Conservation (phyloP, 2,329 filamentous ascomycete species). For the Pyrenophora teres region DNA sequence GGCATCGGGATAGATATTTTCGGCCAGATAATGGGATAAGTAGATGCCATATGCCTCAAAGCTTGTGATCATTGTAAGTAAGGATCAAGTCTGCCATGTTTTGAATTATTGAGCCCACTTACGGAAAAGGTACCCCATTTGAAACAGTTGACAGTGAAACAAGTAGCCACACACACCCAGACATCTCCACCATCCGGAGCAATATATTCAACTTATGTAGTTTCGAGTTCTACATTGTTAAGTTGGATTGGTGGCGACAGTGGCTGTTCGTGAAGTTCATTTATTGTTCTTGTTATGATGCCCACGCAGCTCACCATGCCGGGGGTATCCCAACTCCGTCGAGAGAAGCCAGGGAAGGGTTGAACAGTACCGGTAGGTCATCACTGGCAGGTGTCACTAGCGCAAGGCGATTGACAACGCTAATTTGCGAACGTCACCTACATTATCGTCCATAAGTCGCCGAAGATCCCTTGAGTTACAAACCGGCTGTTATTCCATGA, state of each 20-base stretch:
- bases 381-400: neutral
- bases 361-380: neutral
- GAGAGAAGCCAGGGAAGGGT: too few species aligned
- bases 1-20: constrained; percentile 43
- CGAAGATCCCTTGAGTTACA: too few species aligned
- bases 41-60: constrained; percentile 49
- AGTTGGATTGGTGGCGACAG: neutral
- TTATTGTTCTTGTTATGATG: too few species aligned
- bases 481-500: too few species aligned
- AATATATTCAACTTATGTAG: neutral
- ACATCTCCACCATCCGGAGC: constrained; percentile 25
- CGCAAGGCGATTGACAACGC: neutral
- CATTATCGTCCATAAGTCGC: too few species aligned
- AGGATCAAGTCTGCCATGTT: too few species aligned
- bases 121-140: constrained; percentile 29
- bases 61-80: neutral
- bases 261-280: too few species aligned
- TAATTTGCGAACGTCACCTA: neutral
- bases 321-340: too few species aligned
- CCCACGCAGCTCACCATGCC: too few species aligned
- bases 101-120: neutral
- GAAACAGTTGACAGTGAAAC: constrained; percentile 12
- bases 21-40: constrained; percentile 49
- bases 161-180: constrained; percentile 21
- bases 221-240: neutral